Base-by-base conservation (phyloP, 345 rosid species). In the Arabis alpina region DNA sequence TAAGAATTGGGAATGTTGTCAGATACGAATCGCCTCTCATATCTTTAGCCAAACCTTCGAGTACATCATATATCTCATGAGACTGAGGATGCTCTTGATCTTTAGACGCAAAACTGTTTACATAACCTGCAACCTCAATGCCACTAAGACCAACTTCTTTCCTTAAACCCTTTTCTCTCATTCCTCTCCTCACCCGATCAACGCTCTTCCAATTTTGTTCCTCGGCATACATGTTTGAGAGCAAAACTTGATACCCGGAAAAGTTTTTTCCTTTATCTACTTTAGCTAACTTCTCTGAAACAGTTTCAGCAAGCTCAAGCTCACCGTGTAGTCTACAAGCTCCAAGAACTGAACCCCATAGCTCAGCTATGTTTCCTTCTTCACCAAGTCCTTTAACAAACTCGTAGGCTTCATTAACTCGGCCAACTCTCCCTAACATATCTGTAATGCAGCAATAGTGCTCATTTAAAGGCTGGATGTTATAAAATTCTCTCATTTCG, bases 341-440 rank as follows among this genome's bases (percentile, higher is more conserved):
- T 11, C 88, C 90, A 48, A 90, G 92, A 56, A 93, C 64, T 50
- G 98, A 88, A 50, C 92, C 98, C 97, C 97, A 90, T 50, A 90
- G 81, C 84, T 88, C 93, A 76, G 80, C 51, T 34, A 80, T 71
- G 61, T 84, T 80, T 16, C 90, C 96, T 54, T 81, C 79, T 73
- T 88, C 90, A 59, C 92, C 93, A 76, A 90, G 76, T 58, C 73
- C 84, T 63, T 77, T 61, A 43, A 93, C 82, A 76, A 88, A 93
- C 68, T 90, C 84, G 24, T 77, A 86, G n/a, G 98, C 98, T 79
- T 93, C 93, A 39, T 61, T 58, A 55, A 90, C 89, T 62, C 84
- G 85, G 15, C 98, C 98, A 45, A 74, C 88, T 81, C 94, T 88
- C 48, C 97, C 97, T 54, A 90, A 77, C 97, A 93, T 90, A 71